phyloP scores from a whole-genome alignment of 2,329 filamentous ascomycete species.

The Aureobasidium sp. region DNA sequence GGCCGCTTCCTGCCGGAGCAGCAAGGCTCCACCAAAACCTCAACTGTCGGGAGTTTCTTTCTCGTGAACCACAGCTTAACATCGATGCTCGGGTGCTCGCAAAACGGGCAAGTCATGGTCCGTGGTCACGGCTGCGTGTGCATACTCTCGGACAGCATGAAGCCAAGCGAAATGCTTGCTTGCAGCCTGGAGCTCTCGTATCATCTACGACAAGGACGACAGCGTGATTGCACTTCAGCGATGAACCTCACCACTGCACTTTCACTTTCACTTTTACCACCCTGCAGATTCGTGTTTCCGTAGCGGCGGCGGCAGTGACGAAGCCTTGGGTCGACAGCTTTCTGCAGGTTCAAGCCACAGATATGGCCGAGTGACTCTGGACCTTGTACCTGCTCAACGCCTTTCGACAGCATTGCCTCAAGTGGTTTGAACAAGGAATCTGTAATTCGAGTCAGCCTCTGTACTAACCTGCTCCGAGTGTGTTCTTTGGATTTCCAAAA shows the following conservation, averaged over 20 bases:
- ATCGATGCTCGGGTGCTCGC: neutral
- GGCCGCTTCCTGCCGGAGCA: neutral
- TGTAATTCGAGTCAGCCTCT: neutral
- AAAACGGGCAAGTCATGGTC: neutral
- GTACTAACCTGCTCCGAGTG: neutral
- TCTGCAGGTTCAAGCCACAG: conserved; percentile 9
- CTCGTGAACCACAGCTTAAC: neutral
- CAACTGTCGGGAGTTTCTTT: conserved; percentile 1
- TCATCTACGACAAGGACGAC: neutral
- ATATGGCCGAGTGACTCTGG: conserved; percentile 2
- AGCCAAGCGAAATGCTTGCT: conserved; percentile 4
- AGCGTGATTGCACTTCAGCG: neutral
- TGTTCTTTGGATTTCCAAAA: neutral
- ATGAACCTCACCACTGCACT: neutral
- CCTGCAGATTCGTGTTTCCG: neutral
- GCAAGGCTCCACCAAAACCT: neutral
- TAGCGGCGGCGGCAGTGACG: conserved; percentile 3
- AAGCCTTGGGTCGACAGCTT: neutral
- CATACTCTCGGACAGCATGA: neutral
- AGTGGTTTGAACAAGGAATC: neutral
- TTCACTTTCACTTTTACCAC: neutral
- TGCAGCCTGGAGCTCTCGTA: neutral
- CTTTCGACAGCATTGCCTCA: neutral
- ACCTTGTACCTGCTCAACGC: neutral
- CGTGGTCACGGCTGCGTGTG: neutral